Conservation (phyloP, 2,329 filamentous ascomycete genomes). For the Xylariaceae sp. region DNA sequence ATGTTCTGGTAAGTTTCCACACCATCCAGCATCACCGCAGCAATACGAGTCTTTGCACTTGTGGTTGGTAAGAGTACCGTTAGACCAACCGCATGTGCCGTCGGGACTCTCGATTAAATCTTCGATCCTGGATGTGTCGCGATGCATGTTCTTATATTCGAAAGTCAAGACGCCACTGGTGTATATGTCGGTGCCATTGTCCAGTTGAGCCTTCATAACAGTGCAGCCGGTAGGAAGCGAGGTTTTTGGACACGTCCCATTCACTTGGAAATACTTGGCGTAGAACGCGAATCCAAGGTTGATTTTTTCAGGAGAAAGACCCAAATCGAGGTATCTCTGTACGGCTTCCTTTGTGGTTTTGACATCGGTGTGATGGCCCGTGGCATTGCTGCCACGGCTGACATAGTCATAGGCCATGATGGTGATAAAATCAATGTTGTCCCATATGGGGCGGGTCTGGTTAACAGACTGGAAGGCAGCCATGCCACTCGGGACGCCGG, state of each 20-base stretch:
- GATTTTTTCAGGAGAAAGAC: constrained; percentile 11
- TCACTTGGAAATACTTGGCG: constrained; percentile 16
- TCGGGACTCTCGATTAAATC: background rate
- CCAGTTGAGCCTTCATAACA: constrained; percentile 1
- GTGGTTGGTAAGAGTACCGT: background rate
- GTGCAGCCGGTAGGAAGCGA: constrained; percentile 3
- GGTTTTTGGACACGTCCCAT: background rate
- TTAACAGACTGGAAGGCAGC: constrained; percentile 4
- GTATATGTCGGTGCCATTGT: constrained; percentile 7
- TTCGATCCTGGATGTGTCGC: background rate
- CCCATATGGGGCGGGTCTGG: constrained; percentile 5
- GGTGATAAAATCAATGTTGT: constrained; percentile 12
- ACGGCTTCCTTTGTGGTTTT: background rate
- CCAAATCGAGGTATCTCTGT: constrained; percentile 9
- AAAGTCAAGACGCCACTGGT: constrained; percentile 12
- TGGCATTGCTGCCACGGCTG: constrained; percentile 9
- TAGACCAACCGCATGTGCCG: constrained; percentile 6
- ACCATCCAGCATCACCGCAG: constrained; percentile 9
- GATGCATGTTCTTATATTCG: background rate
- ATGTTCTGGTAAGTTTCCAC: background rate
- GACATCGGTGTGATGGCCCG: constrained; percentile 9
- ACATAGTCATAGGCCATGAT: constrained; percentile 17
- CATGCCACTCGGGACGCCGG: constrained; percentile 8
- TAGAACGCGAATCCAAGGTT: constrained; percentile 17
- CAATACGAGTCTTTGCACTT: background rate